Base-by-base conservation (phyloP, 331 rosid genomes). In the Rosa hybrid region DNA sequence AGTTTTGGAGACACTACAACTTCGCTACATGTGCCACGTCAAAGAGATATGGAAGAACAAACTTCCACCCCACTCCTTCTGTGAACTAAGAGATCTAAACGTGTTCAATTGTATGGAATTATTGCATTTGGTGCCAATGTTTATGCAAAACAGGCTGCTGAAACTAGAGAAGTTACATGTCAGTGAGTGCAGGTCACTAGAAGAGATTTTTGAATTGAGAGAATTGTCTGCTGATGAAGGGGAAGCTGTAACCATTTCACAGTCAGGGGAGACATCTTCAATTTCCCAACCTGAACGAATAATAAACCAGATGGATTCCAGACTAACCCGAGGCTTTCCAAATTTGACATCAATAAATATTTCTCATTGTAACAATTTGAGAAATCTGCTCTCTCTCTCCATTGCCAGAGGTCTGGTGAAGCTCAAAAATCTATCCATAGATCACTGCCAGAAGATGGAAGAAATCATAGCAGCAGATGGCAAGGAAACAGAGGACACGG, bases 191-290 rank as follows among this genome's bases (percentile, higher is more conserved):
- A 0, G 4, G 64, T 78, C 14, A 11, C 60, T 87, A 27, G 67
- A 81, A 12, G 72, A 25, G 16, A 18, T 85, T 3, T 87, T 85
- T 85, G 82, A 85, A 45, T 11, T 78, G 30, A 27, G 63, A 49
- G 8, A 44, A 53, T 4, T 20, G 4, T 57, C 51, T 59, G 39
- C 51, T 64, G 59, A 59, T 41, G 78, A 63, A 53, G 80, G 51
- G 60, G 34, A 20, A 60, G 45, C 57, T 39, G 27, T 9, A 45
- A 54, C 25, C 13, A 38, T 12, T 44, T 56, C 74, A 50, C 38
- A n/a, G 57, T 45, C 59, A 20, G 39, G 73, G 49, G 74, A 85
- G 63, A 57, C 74, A 34, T 45, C 77, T 54, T 54, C 80, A 77
- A 45, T 7, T 63, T 62, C 64, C 27, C 79, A 82, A 39, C 76